Base-by-base conservation (phyloP, 2,329 filamentous ascomycete species). In the Mycosphaerella arachidis region DNA sequence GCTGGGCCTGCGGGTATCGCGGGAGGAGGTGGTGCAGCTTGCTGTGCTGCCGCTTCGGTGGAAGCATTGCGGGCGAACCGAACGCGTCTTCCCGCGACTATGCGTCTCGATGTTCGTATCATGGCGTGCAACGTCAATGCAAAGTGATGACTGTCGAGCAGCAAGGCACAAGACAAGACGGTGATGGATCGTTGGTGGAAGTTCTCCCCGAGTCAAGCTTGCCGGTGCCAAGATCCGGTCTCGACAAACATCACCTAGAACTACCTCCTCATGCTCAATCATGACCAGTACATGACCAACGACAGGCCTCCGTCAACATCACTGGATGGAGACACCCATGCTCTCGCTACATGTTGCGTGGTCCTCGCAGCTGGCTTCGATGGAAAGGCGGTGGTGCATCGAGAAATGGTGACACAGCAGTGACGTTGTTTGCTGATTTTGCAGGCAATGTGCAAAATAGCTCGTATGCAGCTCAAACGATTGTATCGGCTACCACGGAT, bases 11-110 rank as follows among this genome's bases (percentile, higher is more conserved):
- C 37, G 35, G 52, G n/a, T 27, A 52, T 35, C 18, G 50, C 50
- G 50, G 50, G 27, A 27, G 45, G 7, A 12, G 29, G 18, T 35
- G 51, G 24, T 55, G 46, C 9, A 13, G 46, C 1, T 10, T 55
- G 53, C 8, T 43, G 20, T 31, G 54, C n/a, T 48, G 33, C 30
- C n/a, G 40, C 9, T 6, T 24, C 43, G 18, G 54, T 56, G 40
- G 54, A 56, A 9, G 37, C 40, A 37, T 48, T 56, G 54, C 54
- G 54, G 54, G n/a, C 20, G 6, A n/a, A n/a, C 18, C 18, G 16
- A 12, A 30, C 18, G 35, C 27, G 37, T 48, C 12, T 48, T 5
- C 27, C 27, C 31, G 31, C 7, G 16, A 54, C 13, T 6, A 54
- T 16, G n/a, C 9, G 20, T 24, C 52, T 7, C 27, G 53, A 46